Evolutionary conservation across 23 red algal species (phyloP).

Genomic region (Gracilaria caudata): DNA sequence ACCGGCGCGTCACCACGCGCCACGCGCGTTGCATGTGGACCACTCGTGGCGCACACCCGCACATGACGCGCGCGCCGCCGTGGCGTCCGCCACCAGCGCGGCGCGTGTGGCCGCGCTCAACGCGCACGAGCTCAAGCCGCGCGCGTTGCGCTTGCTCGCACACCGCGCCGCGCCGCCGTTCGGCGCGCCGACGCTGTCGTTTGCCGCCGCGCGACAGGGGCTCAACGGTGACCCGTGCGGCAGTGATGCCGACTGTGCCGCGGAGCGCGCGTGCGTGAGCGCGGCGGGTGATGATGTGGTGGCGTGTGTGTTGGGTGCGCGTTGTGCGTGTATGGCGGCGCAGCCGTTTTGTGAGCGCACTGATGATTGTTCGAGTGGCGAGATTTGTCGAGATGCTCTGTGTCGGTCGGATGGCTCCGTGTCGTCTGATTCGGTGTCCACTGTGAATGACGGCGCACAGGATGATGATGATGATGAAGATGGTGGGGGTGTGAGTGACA

Average conservation of each 20-base stretch:
- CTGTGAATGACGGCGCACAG: too few relatives aligned
- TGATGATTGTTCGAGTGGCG: not conserved
- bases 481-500: not conserved
- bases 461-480: not conserved
- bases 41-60: too few relatives aligned
- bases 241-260: not conserved
- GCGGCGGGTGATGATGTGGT: not conserved
- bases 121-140: too few relatives aligned
- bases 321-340: slow-evolving; percentile 1
- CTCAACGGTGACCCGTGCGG: not conserved
- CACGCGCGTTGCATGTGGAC: too few relatives aligned
- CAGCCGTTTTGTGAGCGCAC: not conserved
- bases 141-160: not conserved
- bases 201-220: not conserved
- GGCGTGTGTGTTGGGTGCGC: not conserved
- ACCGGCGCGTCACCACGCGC: too few relatives aligned
- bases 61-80: not conserved
- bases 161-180: not conserved
- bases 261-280: not conserved
- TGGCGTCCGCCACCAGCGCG: not conserved
- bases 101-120: not conserved
- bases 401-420: not conserved
- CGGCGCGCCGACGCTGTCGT: too few relatives aligned
- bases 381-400: not conserved
- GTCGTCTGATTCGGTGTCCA: not conserved